These are phyloP conservation scores for Lentinus tigrinus DNA, from an alignment of 768 basidiomycete genomes.

Conservation along the genomic window DNA sequence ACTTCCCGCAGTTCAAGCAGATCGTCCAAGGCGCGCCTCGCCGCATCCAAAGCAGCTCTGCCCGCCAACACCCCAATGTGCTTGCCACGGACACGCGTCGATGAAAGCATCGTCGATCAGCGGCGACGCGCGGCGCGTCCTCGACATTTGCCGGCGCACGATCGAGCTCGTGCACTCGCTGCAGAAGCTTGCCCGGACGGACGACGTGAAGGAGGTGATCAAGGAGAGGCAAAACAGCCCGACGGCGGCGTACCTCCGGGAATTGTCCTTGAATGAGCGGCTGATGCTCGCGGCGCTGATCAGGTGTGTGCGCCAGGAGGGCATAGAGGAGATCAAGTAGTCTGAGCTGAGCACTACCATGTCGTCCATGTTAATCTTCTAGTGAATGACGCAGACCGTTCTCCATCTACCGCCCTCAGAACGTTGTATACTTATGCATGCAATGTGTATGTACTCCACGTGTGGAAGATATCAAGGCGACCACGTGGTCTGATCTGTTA, in stretches of 20 bases:
- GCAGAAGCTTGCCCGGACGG: constrained; percentile 54
- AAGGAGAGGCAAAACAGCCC: constrained; percentile 89
- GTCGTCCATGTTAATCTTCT: constrained; percentile 66
- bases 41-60: constrained; percentile 52
- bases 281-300: constrained; percentile 83
- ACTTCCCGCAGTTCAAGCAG: constrained; percentile 79
- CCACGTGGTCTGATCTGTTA: too few species aligned
- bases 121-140: constrained; percentile 89
- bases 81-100: constrained; percentile 72
- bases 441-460: too few species aligned
- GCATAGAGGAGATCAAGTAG: constrained; percentile 88
- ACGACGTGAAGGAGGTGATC: constrained; percentile 78
- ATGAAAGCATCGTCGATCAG: constrained; percentile 78
- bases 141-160: constrained; percentile 90
- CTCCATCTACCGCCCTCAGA: too few species aligned
- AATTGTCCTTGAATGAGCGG: constrained; percentile 85
- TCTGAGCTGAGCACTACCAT: constrained; percentile 79
- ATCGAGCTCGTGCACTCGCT: constrained; percentile 71
- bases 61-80: constrained; percentile 48
- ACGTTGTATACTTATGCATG: too few species aligned
- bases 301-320: constrained; percentile 78
- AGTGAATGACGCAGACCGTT: constrained; percentile 42
- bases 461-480: too few species aligned
- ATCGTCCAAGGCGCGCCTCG: constrained; percentile 86
- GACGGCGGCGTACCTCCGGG: constrained; percentile 76